Evolutionary conservation across 495 filamentous ascomycete species (phyloP).

Genomic region (Penicillium lagena): DNA sequence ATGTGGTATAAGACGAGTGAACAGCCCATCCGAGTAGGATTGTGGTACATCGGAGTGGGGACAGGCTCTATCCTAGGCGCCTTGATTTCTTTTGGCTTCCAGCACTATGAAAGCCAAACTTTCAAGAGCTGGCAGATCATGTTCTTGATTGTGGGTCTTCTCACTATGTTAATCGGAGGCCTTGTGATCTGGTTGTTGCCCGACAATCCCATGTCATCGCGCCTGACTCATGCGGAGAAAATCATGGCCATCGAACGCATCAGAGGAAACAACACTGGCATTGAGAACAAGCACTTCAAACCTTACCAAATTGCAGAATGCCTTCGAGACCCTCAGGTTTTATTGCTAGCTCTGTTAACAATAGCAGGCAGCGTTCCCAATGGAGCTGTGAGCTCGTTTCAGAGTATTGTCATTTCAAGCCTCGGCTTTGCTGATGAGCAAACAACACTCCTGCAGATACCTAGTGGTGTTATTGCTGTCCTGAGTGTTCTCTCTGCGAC

Average conservation of each 20-base stretch:
- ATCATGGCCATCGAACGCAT: constrained; percentile 49
- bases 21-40: constrained; percentile 39
- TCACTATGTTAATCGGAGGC: constrained; percentile 45
- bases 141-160: constrained; percentile 53
- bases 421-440: too few species aligned
- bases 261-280: constrained; percentile 49
- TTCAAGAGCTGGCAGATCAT: constrained; percentile 46
- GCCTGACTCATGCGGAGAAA: constrained; percentile 48
- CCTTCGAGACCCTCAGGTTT: constrained; percentile 45
- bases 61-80: constrained; percentile 50
- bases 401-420: too few species aligned
- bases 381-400: too few species aligned
- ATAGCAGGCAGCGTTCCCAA: too few species aligned
- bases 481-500: too few species aligned
- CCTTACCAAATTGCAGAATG: constrained; percentile 46
- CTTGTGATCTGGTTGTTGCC: constrained; percentile 52
- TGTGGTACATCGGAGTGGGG: constrained; percentile 50
- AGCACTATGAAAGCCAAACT: constrained; percentile 2
- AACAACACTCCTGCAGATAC: too few species aligned
- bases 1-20: constrained; percentile 50
- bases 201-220: constrained; percentile 53
- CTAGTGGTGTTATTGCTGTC: too few species aligned
- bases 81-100: constrained; percentile 48
- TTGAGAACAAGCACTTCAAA: constrained; percentile 56
- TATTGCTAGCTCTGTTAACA: too few species aligned